Evolutionary conservation across 352 stramenopile species (phyloP).

Genomic region (Pythium folliculosum): DNA sequence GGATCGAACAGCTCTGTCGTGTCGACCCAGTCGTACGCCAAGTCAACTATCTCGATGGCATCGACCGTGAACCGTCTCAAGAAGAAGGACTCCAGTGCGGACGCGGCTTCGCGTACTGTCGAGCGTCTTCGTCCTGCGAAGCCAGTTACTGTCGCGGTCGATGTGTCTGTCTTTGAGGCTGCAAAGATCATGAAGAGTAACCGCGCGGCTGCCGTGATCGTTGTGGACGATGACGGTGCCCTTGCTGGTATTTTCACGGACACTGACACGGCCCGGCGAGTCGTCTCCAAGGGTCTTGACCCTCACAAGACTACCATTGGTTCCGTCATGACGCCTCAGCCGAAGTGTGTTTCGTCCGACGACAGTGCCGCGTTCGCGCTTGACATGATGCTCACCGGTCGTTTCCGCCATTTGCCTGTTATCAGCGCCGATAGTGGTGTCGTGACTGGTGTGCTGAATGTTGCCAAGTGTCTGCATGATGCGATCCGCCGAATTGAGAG

Average conservation of each 20-base stretch:
- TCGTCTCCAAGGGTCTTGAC: conserved; percentile 78
- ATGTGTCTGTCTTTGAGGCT: conserved; percentile 86
- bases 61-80: conserved; percentile 74
- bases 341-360: conserved; percentile 79
- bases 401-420: conserved; percentile 98
- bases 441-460: conserved; percentile 96
- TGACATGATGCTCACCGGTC: conserved; percentile 85
- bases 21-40: conserved; percentile 77
- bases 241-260: conserved; percentile 96
- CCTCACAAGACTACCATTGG: conserved; percentile 63
- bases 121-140: conserved; percentile 82
- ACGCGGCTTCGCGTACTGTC: conserved; percentile 66
- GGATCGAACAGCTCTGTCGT: conserved; percentile 74
- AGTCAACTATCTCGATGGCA: conserved; percentile 77
- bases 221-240: conserved; percentile 84
- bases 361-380: conserved; percentile 83
- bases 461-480: conserved; percentile 98
- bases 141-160: conserved; percentile 82
- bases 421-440: conserved; percentile 74
- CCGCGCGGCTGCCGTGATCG: conserved; percentile 89
- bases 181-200: conserved; percentile 91
- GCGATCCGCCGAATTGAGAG: conserved; percentile 96
- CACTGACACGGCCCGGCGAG: conserved; percentile 80
- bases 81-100: conserved; percentile 45
- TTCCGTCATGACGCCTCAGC: conserved; percentile 85